Evolutionary conservation across 2,329 filamentous ascomycete genomes (phyloP).

Genomic region (Gliomastix tumulicola): DNA sequence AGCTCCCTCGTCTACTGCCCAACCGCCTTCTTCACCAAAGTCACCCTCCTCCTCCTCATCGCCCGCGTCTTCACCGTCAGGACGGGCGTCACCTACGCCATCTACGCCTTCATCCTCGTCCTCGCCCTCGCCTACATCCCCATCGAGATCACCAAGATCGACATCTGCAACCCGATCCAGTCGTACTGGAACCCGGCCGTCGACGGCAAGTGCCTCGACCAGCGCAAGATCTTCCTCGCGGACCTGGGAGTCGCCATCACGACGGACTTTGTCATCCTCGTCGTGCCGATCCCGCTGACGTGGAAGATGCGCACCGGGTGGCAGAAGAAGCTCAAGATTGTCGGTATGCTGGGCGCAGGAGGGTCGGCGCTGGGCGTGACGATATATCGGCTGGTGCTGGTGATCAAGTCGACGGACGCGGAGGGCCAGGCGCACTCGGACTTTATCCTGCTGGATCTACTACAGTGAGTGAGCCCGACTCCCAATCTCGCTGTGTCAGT

Average conservation of each 20-base stretch:
- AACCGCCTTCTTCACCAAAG: conserved; percentile 19
- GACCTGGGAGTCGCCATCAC: conserved; percentile 21
- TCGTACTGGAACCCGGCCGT: conserved; percentile 14
- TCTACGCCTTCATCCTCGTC: conserved; percentile 17
- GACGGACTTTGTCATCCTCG: conserved; percentile 22
- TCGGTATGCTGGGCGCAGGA: conserved; percentile 18
- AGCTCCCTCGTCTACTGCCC: conserved; percentile 18
- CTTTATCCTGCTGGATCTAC: conserved; percentile 9
- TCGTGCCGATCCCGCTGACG: conserved; percentile 22
- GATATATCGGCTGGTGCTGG: conserved; percentile 14
- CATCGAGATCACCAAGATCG: conserved; percentile 15
- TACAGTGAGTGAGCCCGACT: neutral
- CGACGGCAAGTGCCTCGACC: conserved; percentile 17
- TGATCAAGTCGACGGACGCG: conserved; percentile 11
- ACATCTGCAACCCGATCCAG: conserved; percentile 14
- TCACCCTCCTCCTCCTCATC: conserved; percentile 22
- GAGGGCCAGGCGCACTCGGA: conserved; percentile 13
- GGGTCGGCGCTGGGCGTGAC: conserved; percentile 19
- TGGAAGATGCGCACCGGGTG: conserved; percentile 17
- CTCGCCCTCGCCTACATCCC: conserved; percentile 17
- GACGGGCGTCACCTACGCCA: conserved; percentile 12
- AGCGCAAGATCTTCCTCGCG: conserved; percentile 20
- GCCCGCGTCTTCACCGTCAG: conserved; percentile 19
- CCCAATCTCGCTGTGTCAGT: neutral
- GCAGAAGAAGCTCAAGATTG: conserved; percentile 22